Conservation (phyloP, 192 early-diverging fungal genomes). For the Neocallimastix lanati region DNA sequence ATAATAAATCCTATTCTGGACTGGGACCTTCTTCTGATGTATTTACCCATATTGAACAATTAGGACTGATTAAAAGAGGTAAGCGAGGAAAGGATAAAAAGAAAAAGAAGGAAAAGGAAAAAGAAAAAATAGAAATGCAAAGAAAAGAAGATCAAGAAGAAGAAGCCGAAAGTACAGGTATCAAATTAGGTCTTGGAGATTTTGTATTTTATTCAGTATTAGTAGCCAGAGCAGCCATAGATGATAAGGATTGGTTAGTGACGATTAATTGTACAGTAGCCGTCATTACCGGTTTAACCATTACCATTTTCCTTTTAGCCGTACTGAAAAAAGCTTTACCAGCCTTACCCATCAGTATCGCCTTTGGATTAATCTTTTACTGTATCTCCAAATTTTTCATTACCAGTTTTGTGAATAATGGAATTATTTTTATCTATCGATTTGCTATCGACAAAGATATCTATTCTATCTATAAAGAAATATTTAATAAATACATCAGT, state of each 20-base stretch:
- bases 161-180: slow-evolving; percentile 38
- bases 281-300: slow-evolving; percentile 63
- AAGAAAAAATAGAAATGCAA: slow-evolving; percentile 11
- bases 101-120: not conserved
- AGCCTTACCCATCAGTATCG: slow-evolving; percentile 70
- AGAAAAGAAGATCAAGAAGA: slow-evolving; percentile 27
- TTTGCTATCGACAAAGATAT: not conserved
- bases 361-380: slow-evolving; percentile 69
- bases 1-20: too few relatives aligned
- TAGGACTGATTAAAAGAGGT: too few relatives aligned
- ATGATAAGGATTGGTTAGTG: slow-evolving; percentile 52
- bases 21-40: too few relatives aligned
- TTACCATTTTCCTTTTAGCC: slow-evolving; percentile 74
- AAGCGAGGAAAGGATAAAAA: too few relatives aligned
- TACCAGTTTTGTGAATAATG: not conserved
- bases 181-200: slow-evolving; percentile 76
- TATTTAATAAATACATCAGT: not conserved
- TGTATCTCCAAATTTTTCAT: slow-evolving; percentile 24
- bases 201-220: slow-evolving; percentile 83
- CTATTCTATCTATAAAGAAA: too few relatives aligned
- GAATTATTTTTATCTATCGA: not conserved
- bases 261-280: slow-evolving; percentile 57
- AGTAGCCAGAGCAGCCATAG: slow-evolving; percentile 52
- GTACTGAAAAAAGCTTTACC: slow-evolving; percentile 67
- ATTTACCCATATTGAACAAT: too few relatives aligned